Conservation (phyloP, 2,329 filamentous ascomycete species). For the Ophiognomonia clavigignenti-juglandacearum region DNA sequence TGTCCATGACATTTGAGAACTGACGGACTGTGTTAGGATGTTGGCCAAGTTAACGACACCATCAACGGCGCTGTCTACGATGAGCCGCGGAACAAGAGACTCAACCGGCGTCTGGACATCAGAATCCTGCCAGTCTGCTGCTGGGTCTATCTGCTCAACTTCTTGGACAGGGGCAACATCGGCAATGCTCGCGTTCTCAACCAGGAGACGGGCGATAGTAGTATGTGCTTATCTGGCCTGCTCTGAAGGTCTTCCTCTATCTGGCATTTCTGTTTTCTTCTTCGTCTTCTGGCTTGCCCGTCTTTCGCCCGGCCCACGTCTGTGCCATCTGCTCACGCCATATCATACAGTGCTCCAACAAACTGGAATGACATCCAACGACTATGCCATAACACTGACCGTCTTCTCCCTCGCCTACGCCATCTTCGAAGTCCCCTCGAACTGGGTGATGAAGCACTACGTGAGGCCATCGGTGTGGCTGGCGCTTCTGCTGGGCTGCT, state of each 20-base stretch:
- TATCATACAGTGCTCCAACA: slow-evolving; percentile 10
- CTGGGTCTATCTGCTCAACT: slow-evolving; percentile 23
- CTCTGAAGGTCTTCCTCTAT: slow-evolving; percentile 24
- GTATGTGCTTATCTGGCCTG: neutral
- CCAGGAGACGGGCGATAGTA: slow-evolving; percentile 26
- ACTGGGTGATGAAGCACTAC: slow-evolving; percentile 27
- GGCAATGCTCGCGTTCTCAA: slow-evolving; percentile 27
- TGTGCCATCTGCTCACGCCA: neutral
- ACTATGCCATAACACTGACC: slow-evolving; percentile 1
- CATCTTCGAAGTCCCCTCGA: slow-evolving; percentile 25
- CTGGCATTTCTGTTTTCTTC: slow-evolving; percentile 17
- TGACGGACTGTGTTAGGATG: too few relatives aligned
- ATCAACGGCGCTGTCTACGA: neutral
- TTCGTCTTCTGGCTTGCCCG: too few relatives aligned
- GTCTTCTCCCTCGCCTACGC: slow-evolving; percentile 29
- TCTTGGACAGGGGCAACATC: slow-evolving; percentile 25
- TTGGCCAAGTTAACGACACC: neutral
- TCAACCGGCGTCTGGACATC: slow-evolving; percentile 21
- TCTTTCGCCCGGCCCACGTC: too few relatives aligned
- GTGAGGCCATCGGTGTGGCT: slow-evolving; percentile 22
- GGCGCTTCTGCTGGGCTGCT: slow-evolving; percentile 26
- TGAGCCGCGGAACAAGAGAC: slow-evolving; percentile 5
- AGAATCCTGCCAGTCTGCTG: slow-evolving; percentile 21
- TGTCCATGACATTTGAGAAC: too few relatives aligned
- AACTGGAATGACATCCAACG: slow-evolving; percentile 1